Base-by-base conservation (phyloP, 805 yeast species). In the Monosporozyma siamensis region DNA sequence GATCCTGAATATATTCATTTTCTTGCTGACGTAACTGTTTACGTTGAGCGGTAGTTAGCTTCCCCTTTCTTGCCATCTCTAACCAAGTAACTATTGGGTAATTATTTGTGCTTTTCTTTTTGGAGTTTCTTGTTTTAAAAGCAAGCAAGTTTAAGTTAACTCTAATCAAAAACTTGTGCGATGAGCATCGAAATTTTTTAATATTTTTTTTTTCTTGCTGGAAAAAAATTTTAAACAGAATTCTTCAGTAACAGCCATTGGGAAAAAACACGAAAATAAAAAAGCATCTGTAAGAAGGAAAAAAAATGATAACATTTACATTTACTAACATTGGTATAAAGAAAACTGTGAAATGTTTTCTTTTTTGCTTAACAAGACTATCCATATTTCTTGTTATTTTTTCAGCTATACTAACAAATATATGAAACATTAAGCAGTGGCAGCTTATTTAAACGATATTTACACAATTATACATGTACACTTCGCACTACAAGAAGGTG, bases 11-110 rank as follows among this genome's bases (percentile, higher is more conserved):
- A 20, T 57, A 55, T 11, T 62, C 63, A 24, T 54, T 49, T 38
- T 69, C 74, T 43, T 49, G 60, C 34, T 55, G 48, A 47, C 71
- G 69, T 11, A 42, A 40, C 10, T 61, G 65, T 44, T 66, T 67
- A 52, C 73, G 68, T 43, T 64, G 62, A 6, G 58, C 39, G 1
- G 63, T 58, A 2, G 61, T 56, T n/a, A 54, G 40, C 41, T 48
- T 66, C 15, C 46, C 53, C 45, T 62, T 66, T 48, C 54, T 66
- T 2, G 69, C 70, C 72, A 68, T 68, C n/a, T n/a, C n/a, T n/a
- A n/a, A n/a, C n/a, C n/a, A n/a, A n/a, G n/a, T n/a, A n/a, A n/a
- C n/a, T 17, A 18, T 32, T 3, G 17, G 22, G 24, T 34, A n/a
- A 10, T 23, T 4, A 22, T 22, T 26, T 36, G 21, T 6, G 31